These are phyloP conservation scores for Ustilaginoidea virens DNA, from an alignment of 2,329 filamentous ascomycete genomes.

Conservation along the genomic window DNA sequence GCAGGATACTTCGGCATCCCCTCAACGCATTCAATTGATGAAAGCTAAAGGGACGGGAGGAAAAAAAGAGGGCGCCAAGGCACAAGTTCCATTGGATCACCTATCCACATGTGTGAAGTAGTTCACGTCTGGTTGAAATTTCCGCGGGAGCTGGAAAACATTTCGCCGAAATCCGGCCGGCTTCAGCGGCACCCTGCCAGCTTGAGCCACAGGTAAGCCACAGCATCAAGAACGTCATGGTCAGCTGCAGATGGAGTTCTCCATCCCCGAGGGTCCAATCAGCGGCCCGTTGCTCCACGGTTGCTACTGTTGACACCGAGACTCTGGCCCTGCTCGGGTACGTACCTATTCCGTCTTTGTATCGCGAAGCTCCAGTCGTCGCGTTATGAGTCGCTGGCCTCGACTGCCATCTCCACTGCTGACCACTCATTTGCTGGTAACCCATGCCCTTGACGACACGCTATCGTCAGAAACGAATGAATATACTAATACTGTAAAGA, in stretches of 20 bases:
- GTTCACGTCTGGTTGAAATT: too few species aligned
- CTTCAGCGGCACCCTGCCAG: constrained; percentile 1
- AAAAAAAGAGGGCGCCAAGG: too few species aligned
- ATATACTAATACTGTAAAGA: too few species aligned
- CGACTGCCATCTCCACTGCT: constrained; percentile 1
- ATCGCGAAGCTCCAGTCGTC: constrained; percentile 7
- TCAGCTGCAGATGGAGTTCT: too few species aligned
- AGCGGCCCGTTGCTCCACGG: constrained; percentile 35
- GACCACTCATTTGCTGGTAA: neutral
- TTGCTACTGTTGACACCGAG: constrained; percentile 35
- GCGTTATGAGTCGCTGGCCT: constrained; percentile 9
- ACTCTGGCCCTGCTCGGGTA: constrained; percentile 7
- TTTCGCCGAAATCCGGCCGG: constrained; percentile 9
- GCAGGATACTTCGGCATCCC: too few species aligned
- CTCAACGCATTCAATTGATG: too few species aligned
- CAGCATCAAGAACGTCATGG: too few species aligned
- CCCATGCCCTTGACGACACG: constrained; percentile 3
- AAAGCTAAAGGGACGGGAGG: too few species aligned
- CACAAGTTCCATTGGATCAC: too few species aligned
- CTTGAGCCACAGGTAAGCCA: constrained; percentile 3
- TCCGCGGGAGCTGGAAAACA: constrained; percentile 11
- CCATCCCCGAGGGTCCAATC: constrained; percentile 34
- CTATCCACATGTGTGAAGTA: too few species aligned
- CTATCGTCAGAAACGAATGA: neutral
- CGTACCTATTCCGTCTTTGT: constrained; percentile 6